Conservation (phyloP, 1,284 basidiomycete species). For the Papiliotrema laurentii region DNA sequence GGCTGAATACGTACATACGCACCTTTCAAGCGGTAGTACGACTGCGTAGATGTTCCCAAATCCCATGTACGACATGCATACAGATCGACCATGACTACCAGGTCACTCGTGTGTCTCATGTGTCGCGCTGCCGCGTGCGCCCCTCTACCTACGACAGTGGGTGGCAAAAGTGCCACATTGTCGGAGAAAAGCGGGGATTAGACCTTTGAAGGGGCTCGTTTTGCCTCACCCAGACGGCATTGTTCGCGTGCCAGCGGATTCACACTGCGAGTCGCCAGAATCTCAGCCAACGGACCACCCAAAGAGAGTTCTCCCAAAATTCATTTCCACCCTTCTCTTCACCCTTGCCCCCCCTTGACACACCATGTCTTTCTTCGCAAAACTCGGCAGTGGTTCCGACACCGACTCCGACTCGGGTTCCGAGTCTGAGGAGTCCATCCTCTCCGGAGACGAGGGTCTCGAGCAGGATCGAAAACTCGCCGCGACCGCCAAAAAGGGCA, state of each 20-base stretch:
- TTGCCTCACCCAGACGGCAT: too few relatives aligned
- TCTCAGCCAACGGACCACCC: neutral
- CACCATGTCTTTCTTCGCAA: conserved; percentile 45
- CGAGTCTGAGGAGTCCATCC: conserved; percentile 45
- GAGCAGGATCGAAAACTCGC: conserved; percentile 25
- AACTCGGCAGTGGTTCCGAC: conserved; percentile 35
- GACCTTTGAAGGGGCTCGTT: neutral
- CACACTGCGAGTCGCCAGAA: too few relatives aligned
- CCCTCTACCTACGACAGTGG: too few relatives aligned
- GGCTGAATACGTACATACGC: too few relatives aligned
- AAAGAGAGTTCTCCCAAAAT: neutral
- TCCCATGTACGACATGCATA: too few relatives aligned
- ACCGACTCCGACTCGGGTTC: conserved; percentile 41
- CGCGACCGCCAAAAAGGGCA: conserved; percentile 10
- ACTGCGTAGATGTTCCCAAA: too few relatives aligned
- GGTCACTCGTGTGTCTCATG: neutral
- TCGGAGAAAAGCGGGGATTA: neutral
- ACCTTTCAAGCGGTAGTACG: too few relatives aligned
- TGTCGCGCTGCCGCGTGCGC: too few relatives aligned
- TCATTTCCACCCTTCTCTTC: neutral
- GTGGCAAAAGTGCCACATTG: conserved; percentile 2
- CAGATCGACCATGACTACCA: too few relatives aligned
- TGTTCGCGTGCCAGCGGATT: neutral
- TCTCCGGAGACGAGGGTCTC: conserved; percentile 38
- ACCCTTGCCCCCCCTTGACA: neutral